phyloP scores from a whole-genome alignment of 768 basidiomycete genomes.

The Heimioporus sp. region DNA sequence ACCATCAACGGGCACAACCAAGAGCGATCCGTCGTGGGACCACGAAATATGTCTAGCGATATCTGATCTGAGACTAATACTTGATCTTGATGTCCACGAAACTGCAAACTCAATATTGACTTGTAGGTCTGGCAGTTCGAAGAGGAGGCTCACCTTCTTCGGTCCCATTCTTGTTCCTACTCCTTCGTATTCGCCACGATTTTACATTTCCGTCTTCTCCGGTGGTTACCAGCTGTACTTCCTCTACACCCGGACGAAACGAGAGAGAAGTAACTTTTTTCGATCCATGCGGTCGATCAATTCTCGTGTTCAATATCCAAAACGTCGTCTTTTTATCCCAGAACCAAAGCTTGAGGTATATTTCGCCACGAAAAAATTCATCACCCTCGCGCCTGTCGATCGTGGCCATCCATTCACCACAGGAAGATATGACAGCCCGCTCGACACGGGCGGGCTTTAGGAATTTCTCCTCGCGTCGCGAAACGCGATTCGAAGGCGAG shows the following conservation, averaged over 20 bases:
- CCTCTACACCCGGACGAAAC: slow-evolving; percentile 57
- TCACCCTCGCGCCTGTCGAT: slow-evolving; percentile 73
- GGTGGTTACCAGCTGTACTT: slow-evolving; percentile 62
- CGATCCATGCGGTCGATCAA: slow-evolving; percentile 83
- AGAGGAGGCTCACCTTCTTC: slow-evolving; percentile 47
- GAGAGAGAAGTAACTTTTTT: slow-evolving; percentile 57
- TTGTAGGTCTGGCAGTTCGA: not conserved
- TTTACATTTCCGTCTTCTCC: slow-evolving; percentile 77
- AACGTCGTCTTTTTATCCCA: slow-evolving; percentile 66
- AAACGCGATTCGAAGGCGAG: slow-evolving; percentile 88
- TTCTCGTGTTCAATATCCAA: slow-evolving; percentile 83
- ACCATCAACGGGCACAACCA: slow-evolving; percentile 68
- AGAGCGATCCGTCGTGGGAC: slow-evolving; percentile 83
- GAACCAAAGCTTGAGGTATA: slow-evolving; percentile 88
- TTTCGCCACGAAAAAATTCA: slow-evolving; percentile 60
- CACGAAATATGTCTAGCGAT: slow-evolving; percentile 67
- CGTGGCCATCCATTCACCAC: slow-evolving; percentile 91
- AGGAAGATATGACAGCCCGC: slow-evolving; percentile 57
- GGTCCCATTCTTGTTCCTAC: slow-evolving; percentile 43
- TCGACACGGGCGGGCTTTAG: slow-evolving; percentile 78
- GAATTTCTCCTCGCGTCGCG: slow-evolving; percentile 73
- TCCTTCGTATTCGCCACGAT: slow-evolving; percentile 66
- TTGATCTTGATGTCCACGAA: slow-evolving; percentile 81
- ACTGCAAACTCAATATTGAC: slow-evolving; percentile 15
- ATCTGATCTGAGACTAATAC: slow-evolving; percentile 66